A percentile compares a stretch with the other conserved stretches of the same genome.
Evolutionary conservation across 2,329 filamentous ascomycete genomes (phyloP).

Genomic region (Talaromyces pinophilus): DNA sequence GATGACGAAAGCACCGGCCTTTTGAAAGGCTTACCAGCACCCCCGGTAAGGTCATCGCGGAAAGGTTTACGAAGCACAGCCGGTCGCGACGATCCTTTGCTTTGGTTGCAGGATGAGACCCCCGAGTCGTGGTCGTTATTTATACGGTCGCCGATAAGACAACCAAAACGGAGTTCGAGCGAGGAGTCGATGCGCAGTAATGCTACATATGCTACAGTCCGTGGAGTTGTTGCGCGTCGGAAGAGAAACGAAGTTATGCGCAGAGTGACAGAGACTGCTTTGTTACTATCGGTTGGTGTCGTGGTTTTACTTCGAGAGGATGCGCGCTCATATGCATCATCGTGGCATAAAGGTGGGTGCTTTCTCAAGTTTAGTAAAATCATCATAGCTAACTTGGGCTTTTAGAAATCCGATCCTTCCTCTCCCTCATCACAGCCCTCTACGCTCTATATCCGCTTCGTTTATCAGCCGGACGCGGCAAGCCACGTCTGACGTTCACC

Average conservation of each 20-base stretch:
- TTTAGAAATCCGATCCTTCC: conserved; percentile 40
- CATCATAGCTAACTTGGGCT: not conserved
- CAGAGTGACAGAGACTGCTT: conserved; percentile 55
- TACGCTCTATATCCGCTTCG: conserved; percentile 60
- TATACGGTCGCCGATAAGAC: conserved; percentile 32
- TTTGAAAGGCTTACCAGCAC: conserved; percentile 79
- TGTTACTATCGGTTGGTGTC: conserved; percentile 56
- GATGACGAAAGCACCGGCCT: conserved; percentile 81
- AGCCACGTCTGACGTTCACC: conserved; percentile 42
- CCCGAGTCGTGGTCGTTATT: conserved; percentile 37
- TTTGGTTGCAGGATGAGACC: conserved; percentile 33
- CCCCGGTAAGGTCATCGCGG: conserved; percentile 64
- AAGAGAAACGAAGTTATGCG: conserved; percentile 47
- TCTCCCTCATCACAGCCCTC: conserved; percentile 34
- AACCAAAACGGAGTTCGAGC: conserved; percentile 35
- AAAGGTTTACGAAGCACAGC: conserved; percentile 68
- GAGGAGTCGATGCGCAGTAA: conserved; percentile 27
- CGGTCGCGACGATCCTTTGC: conserved; percentile 29
- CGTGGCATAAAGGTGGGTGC: conserved; percentile 43
- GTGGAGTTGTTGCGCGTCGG: conserved; percentile 31
- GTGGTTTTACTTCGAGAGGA: conserved; percentile 42
- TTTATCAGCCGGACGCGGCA: conserved; percentile 41
- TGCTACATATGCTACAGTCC: not conserved
- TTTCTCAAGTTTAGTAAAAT: not conserved
- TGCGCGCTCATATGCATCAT: conserved; percentile 35